A percentile compares a stretch with the other conserved stretches of the same genome.
Conservation (phyloP, 768 basidiomycete species). For the Candolleomyces aberdarensis region DNA sequence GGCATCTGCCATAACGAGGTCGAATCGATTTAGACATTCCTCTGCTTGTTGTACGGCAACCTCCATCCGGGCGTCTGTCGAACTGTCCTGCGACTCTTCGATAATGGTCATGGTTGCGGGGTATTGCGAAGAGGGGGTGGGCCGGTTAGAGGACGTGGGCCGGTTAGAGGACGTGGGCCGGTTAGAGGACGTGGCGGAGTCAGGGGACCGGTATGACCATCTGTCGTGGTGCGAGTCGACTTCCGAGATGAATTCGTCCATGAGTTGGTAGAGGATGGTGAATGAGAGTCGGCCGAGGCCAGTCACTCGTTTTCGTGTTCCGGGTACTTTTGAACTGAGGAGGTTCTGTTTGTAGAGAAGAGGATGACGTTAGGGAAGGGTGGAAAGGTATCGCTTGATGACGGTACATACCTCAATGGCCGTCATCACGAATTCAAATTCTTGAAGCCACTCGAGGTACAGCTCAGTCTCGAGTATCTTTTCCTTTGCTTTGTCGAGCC, state of each 20-base stretch:
- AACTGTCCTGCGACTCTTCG: conserved; percentile 42
- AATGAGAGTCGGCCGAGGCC: conserved; percentile 39
- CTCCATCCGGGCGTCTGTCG: conserved; percentile 38
- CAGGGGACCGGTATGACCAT: conserved; percentile 29
- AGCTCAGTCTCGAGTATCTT: conserved; percentile 40
- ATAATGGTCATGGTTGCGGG: conserved; percentile 41
- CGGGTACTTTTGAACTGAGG: conserved; percentile 34
- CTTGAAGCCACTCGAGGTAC: conserved; percentile 40
- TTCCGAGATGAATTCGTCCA: conserved; percentile 42
- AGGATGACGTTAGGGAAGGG: conserved; percentile 1
- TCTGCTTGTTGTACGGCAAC: conserved; percentile 34
- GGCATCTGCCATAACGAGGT: conserved; percentile 33
- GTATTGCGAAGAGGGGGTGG: conserved; percentile 13
- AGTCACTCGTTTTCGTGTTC: conserved; percentile 31
- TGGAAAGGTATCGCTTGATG: background rate
- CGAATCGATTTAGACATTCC: conserved; percentile 29
- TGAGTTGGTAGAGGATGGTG: conserved; percentile 37
- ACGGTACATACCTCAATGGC: conserved; percentile 33
- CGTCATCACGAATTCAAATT: conserved; percentile 33
- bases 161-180: too few relatives aligned
- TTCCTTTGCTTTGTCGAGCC: conserved; percentile 21
- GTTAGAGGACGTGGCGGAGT: conserved; percentile 15
- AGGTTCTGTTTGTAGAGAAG: conserved; percentile 24
- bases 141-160: conserved; percentile 2
- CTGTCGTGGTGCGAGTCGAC: conserved; percentile 44